Conservation (phyloP, 257 asterid genomes). For the Hygrophila difformis region DNA sequence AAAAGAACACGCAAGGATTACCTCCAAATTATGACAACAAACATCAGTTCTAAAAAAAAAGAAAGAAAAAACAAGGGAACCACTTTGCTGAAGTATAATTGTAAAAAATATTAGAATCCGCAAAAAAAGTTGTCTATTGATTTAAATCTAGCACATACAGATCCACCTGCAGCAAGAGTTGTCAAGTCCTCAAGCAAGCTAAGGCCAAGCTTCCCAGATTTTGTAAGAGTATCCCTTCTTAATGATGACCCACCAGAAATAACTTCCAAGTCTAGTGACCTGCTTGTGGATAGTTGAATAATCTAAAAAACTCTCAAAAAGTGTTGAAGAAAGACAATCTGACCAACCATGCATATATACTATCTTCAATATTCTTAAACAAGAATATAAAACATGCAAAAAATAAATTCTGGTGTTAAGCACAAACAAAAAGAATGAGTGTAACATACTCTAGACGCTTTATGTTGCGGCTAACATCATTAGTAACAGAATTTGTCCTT, state of each 20-base stretch:
- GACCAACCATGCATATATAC: constrained; percentile 10
- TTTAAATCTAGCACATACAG: constrained; percentile 78
- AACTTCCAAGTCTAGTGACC: constrained; percentile 75
- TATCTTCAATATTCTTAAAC: constrained; percentile 5
- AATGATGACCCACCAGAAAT: constrained; percentile 52
- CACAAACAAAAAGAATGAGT: constrained; percentile 12
- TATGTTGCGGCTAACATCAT: constrained; percentile 85
- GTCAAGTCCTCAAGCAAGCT: constrained; percentile 94
- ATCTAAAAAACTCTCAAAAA: too few species aligned
- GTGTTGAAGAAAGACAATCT: constrained; percentile 3
- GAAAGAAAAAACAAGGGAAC: too few species aligned
- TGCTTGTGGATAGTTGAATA: constrained; percentile 26
- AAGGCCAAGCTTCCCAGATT: constrained; percentile 85
- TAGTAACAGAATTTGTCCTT: constrained; percentile 81
- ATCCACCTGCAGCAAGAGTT: constrained; percentile 99
- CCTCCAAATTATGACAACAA: constrained; percentile 10
- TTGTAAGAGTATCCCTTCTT: constrained; percentile 54
- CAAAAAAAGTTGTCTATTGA: constrained; percentile 20
- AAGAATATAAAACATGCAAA: constrained; percentile 8
- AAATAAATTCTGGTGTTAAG: constrained; percentile 15
- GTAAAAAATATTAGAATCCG: too few species aligned
- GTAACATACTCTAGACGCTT: constrained; percentile 74
- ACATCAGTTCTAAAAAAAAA: neutral
- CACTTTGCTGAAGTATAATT: too few species aligned
- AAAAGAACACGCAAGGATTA: constrained; percentile 12